Evolutionary conservation across 352 stramenopile species (phyloP).

Genomic region (Phytophthora multivora): DNA sequence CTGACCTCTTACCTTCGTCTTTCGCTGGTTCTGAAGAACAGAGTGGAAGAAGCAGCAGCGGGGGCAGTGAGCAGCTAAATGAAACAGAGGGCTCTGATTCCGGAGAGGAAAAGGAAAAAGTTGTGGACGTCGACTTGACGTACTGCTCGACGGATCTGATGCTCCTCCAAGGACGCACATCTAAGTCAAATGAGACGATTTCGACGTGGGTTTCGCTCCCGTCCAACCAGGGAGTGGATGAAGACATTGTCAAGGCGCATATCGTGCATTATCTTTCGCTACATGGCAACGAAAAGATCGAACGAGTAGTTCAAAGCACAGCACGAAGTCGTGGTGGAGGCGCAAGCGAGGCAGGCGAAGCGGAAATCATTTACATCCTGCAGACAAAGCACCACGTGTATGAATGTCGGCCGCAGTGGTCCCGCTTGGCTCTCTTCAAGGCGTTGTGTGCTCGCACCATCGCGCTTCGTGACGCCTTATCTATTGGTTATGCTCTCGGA

Average conservation of each 20-base stretch:
- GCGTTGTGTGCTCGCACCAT: conserved; percentile 64
- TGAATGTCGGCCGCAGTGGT: conserved; percentile 87
- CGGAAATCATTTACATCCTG: conserved; percentile 82
- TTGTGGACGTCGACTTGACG: conserved; percentile 63
- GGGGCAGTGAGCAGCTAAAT: conserved; percentile 9
- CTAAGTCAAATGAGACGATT: conserved; percentile 43
- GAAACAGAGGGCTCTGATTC: conserved; percentile 5
- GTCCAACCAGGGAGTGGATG: conserved; percentile 63
- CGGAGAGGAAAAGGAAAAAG: conserved; percentile 25
- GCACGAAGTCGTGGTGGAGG: conserved; percentile 22
- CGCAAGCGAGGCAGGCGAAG: conserved; percentile 30
- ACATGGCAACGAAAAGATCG: conserved; percentile 75
- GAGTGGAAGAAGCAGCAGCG: conserved; percentile 5
- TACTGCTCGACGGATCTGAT: conserved; percentile 87
- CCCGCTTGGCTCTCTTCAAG: conserved; percentile 78
- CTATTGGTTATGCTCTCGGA: conserved; percentile 83
- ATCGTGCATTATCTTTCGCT: conserved; percentile 83
- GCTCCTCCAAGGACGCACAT: conserved; percentile 68
- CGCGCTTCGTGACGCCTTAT: conserved; percentile 69
- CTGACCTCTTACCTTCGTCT: conserved; percentile 42
- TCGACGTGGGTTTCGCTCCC: conserved; percentile 84
- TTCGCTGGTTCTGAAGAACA: conserved; percentile 3
- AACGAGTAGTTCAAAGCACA: conserved; percentile 72
- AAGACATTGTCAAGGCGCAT: conserved; percentile 58
- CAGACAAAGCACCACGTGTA: conserved; percentile 86